Percentiles rank a stretch among this genome's conserved stretches.
Conservation (phyloP, 1,284 basidiomycete genomes). For the Ustilago crameri region DNA sequence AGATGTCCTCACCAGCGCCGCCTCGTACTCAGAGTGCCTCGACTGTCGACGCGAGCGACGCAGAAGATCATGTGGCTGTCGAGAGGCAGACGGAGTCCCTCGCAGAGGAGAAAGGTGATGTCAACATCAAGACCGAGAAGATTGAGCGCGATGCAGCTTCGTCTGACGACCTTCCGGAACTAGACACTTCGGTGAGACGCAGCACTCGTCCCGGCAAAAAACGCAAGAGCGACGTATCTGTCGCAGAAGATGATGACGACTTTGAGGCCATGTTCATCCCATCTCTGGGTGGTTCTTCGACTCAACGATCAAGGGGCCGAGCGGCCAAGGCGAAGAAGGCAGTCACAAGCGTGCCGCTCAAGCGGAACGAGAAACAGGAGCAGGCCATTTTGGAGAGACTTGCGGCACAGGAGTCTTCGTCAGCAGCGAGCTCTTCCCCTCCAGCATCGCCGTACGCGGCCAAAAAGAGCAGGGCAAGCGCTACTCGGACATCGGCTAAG, state of each 20-base stretch:
- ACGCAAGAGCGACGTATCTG: conserved; percentile 4
- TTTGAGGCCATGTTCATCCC: not conserved
- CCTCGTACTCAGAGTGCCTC: not conserved
- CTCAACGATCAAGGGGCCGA: not conserved
- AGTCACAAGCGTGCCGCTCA: conserved; percentile 13
- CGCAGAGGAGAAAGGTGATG: no score
- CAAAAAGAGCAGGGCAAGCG: conserved; percentile 4
- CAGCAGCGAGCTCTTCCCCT: conserved; percentile 8
- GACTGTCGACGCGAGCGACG: not conserved
- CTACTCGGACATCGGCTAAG: conserved; percentile 9
- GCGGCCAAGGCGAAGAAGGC: conserved; percentile 1
- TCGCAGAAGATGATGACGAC: not conserved
- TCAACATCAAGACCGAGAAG: not conserved
- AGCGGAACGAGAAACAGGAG: conserved; percentile 23
- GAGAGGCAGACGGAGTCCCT: not conserved
- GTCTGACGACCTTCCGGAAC: conserved; percentile 2
- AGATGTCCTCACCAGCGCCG: conserved; percentile 27
- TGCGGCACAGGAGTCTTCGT: conserved; percentile 14
- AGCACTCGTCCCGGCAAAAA: conserved; percentile 11
- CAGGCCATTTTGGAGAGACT: conserved; percentile 14
- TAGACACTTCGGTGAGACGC: conserved; percentile 1
- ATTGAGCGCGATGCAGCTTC: not conserved
- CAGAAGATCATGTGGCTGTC: not conserved
- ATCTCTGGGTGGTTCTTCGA: not conserved
- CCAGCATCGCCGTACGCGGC: conserved; percentile 8